A percentile compares a stretch with the other conserved stretches of the same genome.
Conservation (phyloP, 2,329 filamentous ascomycete genomes). For the Paraphoma chrysanthemicola region DNA sequence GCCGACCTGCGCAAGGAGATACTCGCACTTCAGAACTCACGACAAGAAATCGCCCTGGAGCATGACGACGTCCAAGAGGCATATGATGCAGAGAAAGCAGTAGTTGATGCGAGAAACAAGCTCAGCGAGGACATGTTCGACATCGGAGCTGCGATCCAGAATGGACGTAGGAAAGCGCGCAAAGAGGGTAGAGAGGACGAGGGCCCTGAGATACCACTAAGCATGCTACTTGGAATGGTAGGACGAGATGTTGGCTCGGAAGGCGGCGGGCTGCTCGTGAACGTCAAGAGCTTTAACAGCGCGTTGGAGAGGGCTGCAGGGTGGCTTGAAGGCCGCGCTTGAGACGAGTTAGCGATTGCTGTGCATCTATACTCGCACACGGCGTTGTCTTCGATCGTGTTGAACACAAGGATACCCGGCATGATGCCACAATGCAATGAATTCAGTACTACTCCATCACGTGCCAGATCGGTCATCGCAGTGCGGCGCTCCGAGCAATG, state of each 20-base stretch:
- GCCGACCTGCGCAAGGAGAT: slow-evolving; percentile 55
- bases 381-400: background rate
- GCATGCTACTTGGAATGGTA: slow-evolving; percentile 39
- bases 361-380: too few relatives aligned
- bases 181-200: slow-evolving; percentile 40
- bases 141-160: slow-evolving; percentile 46
- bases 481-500: too few relatives aligned
- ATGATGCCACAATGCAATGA: background rate
- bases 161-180: slow-evolving; percentile 40
- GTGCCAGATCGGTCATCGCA: background rate
- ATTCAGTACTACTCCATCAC: background rate
- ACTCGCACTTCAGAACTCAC: slow-evolving; percentile 55
- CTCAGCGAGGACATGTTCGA: slow-evolving; percentile 43
- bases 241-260: slow-evolving; percentile 34
- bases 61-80: slow-evolving; percentile 56
- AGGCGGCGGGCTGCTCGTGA: slow-evolving; percentile 41
- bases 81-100: slow-evolving; percentile 34
- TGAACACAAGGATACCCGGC: background rate
- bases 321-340: slow-evolving; percentile 45
- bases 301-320: slow-evolving; percentile 42
- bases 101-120: slow-evolving; percentile 30
- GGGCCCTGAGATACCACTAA: slow-evolving; percentile 39
- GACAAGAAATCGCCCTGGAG: slow-evolving; percentile 57
- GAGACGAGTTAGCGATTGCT: background rate
- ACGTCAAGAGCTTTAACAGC: slow-evolving; percentile 42